Evolutionary conservation across 106 monocot species (phyloP), one percentile per base, ranked within the genome.

Genomic region (Dendrobium catenatum): DNA sequence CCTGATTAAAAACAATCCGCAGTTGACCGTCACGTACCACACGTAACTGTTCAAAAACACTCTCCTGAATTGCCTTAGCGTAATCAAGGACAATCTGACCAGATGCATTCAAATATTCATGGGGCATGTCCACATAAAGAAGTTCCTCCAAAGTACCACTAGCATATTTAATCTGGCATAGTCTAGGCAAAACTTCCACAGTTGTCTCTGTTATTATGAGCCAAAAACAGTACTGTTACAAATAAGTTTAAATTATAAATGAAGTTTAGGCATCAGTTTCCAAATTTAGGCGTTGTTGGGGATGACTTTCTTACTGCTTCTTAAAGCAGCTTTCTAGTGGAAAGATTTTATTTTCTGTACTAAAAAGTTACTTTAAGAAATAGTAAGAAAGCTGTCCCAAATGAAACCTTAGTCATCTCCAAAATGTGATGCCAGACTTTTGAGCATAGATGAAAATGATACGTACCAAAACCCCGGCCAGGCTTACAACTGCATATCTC

Each of bases 11-110:
- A 78, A 97, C 94, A 75, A 97, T 88, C 79, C 92, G 84, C 37
- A 97, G 81, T 43, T 97, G 96, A 33, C 96, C 94, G 79, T 94
- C 94, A 77, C 92, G 90, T 46, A 97, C 55, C 9, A 56, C 96
- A 18, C 92, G 94, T 37, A 97, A 80, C 76, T 92, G 94, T 59
- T 92, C 92, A 85, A 94, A 97, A 1, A 94, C 92, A 86, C 94
- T 97, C 76, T 94, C 94, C 73, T 97, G 94, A 74, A 94, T 89
- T 77, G 94, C 96, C 78, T 97, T 97, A 55, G 88, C 88, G 85
- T 97, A 97, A 79, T 97, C 96, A 27, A 97, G 90, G 33, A 97
- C 92, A 89, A 97, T 90, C 81, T 94, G 96, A 51, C 96, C 96
- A 41, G 90, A 91, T 40, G 89, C 73, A 87, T 92, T 97, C 61